Base-by-base conservation (phyloP, 257 asterid genomes). In the Nicotiana obtusifolia region DNA sequence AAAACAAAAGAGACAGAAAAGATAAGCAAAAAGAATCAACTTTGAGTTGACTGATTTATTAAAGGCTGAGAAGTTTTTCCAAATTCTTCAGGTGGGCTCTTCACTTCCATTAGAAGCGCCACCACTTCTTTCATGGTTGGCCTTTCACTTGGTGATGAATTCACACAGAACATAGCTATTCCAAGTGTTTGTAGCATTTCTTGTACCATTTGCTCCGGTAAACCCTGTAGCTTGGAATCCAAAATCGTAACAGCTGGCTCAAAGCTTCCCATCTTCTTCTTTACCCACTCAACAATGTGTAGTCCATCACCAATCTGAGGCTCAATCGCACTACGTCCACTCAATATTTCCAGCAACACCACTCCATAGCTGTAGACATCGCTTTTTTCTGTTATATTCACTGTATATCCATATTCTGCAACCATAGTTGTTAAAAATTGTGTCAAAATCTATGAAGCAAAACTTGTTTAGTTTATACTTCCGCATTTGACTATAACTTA, bases 101-200 rank as follows among this genome's bases (percentile, higher is more conserved):
- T 94, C 80, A 94, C 97, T 83, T 94, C 98, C 95, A 87, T 90
- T 13, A 94, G 81, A 80, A 94, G 95, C 5, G 97, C 97, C 81
- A 94, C 97, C 35, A 94, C 98, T 84, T 93, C 97, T 88, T 92
- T 93, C 98, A 94, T 94, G 0, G 98, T 89, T 26, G 98, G 98
- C 86, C 98, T 86, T 68, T 94, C 97, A 0, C 88, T 76, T 2
- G 98, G 98, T 14, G 94, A 90, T 33, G 93, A 80, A 77, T 93
- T 93, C 82, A 92, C 97, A 30, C 98, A 94, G 81, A 94, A 91
- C 97, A 94, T 90, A 0, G 98, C 98, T 7, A 94, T 91, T 54
- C 97, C 97, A 3, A 94, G 92, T 7, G 97, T 89, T 80, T 93
- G 97, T 24, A 91, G 97, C 93, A 94, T 93, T 88, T 94, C 98